Evolutionary conservation across 2,329 filamentous ascomycete species (phyloP), one percentile per base, ranked within the genome.

Genomic region (Fonsecaea pugnacius): DNA sequence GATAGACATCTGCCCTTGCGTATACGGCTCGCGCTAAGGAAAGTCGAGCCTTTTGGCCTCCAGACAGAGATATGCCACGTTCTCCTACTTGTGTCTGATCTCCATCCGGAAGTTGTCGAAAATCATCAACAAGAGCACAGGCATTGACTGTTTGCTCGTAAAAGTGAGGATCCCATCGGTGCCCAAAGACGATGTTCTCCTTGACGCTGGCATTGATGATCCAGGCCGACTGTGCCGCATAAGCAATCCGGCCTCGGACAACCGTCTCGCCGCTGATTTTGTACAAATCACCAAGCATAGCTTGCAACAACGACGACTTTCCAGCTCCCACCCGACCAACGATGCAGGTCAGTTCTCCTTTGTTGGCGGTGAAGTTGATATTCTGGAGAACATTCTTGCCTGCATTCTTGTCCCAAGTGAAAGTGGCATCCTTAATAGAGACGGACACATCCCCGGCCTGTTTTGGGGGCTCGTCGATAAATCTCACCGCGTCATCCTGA

Each of bases 71-170:
- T 64, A 99, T 99, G 46, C 95, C 95, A 68, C 95, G 89, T 79
- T 99, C 96, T 63, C 95, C 95, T 40, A 99, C 96, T 73, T 97
- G 90, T 0, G 95, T 99, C 75, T 96, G 91, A 73, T 99, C 96
- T 32, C 96, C 95, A 74, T 99, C 95, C 2, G 95, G 95, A 55
- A 99, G 85, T 71, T 91, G 92, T 53, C 88, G 86, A 78, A 99
- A 97, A 75, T 99, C 95, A 70, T 97, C 93, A 5, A 89, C 74
- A 36, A 99, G 82, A 52, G 95, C 95, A 75, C 96, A 99, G 46
- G 95, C 94, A 74, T 91, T 89, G 57, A 99, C 84, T 0, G 94
- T 97, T 73, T 91, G 89, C 62, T 98, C 91, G 78, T 99, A 99
- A 77, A 99, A 99, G 33, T 89, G 85, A 4, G 93, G 89, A 77